Percentiles rank a stretch among this genome's conserved stretches.
phyloP scores from a whole-genome alignment of 2,329 filamentous ascomycete genomes.

The Cladophialophora psammophila region DNA sequence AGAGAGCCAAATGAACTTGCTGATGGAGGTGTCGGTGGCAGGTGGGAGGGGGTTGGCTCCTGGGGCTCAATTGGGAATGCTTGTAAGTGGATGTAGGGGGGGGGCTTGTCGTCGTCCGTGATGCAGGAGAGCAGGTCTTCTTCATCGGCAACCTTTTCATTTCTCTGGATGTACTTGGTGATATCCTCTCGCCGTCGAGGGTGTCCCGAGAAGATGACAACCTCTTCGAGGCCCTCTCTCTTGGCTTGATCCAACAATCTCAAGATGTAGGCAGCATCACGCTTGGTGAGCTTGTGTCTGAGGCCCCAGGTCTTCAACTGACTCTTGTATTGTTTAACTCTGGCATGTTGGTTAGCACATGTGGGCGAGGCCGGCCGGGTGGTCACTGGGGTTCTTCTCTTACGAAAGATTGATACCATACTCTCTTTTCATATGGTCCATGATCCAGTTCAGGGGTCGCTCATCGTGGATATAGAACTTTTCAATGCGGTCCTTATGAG shows the following conservation, averaged over 20 bases:
- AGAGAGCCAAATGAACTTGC: slow-evolving; percentile 13
- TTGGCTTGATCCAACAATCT: slow-evolving; percentile 27
- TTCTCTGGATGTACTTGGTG: slow-evolving; percentile 31
- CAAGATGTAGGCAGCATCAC: slow-evolving; percentile 32
- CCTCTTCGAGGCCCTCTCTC: slow-evolving; percentile 13
- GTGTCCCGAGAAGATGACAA: slow-evolving; percentile 26
- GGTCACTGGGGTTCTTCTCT: not conserved
- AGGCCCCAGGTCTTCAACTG: slow-evolving; percentile 30
- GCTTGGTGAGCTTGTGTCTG: slow-evolving; percentile 26
- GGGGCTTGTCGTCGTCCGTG: slow-evolving; percentile 19
- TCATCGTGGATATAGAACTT: slow-evolving; percentile 24
- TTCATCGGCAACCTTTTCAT: slow-evolving; percentile 24
- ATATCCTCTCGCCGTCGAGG: slow-evolving; percentile 24
- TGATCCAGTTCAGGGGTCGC: slow-evolving; percentile 24
- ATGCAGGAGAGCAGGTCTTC: slow-evolving; percentile 29
- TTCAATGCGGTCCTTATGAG: slow-evolving; percentile 22
- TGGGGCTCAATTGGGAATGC: not conserved
- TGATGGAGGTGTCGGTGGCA: slow-evolving; percentile 19
- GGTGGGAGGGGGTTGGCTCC: slow-evolving; percentile 4
- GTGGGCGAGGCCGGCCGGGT: not conserved
- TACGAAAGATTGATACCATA: slow-evolving; percentile 28
- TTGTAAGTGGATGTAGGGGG: slow-evolving; percentile 29
- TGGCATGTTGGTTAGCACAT: slow-evolving; percentile 14
- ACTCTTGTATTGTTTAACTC: slow-evolving; percentile 32
- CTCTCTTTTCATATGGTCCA: slow-evolving; percentile 22